phyloP scores from a whole-genome alignment of 495 filamentous ascomycete genomes.

The Podospora bellae-mahoneyi region DNA sequence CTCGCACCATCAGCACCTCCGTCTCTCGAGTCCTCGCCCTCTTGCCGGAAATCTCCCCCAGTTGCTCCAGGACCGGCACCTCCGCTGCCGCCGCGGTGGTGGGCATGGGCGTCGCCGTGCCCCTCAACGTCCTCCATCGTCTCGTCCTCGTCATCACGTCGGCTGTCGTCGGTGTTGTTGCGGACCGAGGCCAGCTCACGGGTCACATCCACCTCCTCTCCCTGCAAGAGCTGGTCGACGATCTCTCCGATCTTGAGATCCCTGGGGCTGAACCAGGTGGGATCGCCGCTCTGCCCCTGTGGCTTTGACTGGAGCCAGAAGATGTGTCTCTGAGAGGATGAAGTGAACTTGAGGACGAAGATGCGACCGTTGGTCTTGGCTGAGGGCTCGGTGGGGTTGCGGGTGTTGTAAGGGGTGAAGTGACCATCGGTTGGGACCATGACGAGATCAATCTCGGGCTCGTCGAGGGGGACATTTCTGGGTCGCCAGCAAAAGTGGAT shows the following conservation, averaged over 20 bases:
- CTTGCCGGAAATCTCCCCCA: slow-evolving; percentile 83
- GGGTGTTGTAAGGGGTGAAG: slow-evolving; percentile 72
- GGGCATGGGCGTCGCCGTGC: slow-evolving; percentile 53
- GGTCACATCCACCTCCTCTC: slow-evolving; percentile 83
- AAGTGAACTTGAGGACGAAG: slow-evolving; percentile 89
- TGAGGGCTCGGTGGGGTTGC: slow-evolving; percentile 45
- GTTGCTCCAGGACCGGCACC: slow-evolving; percentile 83
- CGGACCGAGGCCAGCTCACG: slow-evolving; percentile 66
- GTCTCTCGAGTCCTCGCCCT: slow-evolving; percentile 81
- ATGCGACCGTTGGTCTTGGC: slow-evolving; percentile 82
- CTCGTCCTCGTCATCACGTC: slow-evolving; percentile 64
- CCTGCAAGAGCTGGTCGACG: slow-evolving; percentile 77
- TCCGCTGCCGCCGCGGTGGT: slow-evolving; percentile 61
- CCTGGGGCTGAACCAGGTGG: slow-evolving; percentile 72
- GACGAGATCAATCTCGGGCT: slow-evolving; percentile 76
- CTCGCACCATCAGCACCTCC: slow-evolving; percentile 93
- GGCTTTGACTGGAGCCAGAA: slow-evolving; percentile 94
- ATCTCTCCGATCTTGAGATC: slow-evolving; percentile 80
- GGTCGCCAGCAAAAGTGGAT: slow-evolving; percentile 95
- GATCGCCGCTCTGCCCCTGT: slow-evolving; percentile 69
- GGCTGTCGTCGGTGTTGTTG: slow-evolving; percentile 59
- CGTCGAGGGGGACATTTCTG: slow-evolving; percentile 49
- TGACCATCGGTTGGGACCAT: slow-evolving; percentile 87
- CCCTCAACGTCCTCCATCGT: slow-evolving; percentile 82
- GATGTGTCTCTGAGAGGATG: slow-evolving; percentile 84